A percentile compares a stretch with the other conserved stretches of the same genome.
These are phyloP conservation scores for Phytophthora vignae DNA, from an alignment of 352 stramenopile genomes.

Conservation along the genomic window DNA sequence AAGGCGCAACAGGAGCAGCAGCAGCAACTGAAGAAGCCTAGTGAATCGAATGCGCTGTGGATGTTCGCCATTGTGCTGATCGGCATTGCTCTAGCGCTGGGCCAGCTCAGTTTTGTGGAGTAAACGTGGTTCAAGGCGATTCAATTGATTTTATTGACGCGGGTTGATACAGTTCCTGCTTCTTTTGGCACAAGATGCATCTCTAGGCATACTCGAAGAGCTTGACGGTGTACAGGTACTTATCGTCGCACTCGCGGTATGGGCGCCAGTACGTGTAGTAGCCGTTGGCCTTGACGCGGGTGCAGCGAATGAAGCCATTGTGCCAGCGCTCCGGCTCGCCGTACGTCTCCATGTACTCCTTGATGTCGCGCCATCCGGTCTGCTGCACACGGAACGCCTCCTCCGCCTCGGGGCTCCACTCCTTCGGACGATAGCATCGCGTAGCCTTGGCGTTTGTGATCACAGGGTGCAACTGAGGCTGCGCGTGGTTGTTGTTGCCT, in stretches of 20 bases:
- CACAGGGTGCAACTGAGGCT: slow-evolving; percentile 42
- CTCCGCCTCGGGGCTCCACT: slow-evolving; percentile 75
- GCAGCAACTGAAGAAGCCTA: slow-evolving; percentile 26
- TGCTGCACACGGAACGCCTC: slow-evolving; percentile 83
- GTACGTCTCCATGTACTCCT: slow-evolving; percentile 85
- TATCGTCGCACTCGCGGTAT: slow-evolving; percentile 83
- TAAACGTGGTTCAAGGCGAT: slow-evolving; percentile 12
- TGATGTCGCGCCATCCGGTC: slow-evolving; percentile 76
- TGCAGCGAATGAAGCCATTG: slow-evolving; percentile 83
- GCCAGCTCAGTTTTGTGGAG: slow-evolving; percentile 44
- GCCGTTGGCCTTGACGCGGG: slow-evolving; percentile 81
- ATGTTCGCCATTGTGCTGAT: slow-evolving; percentile 51
- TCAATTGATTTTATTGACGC: slow-evolving; percentile 21
- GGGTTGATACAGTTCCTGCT: slow-evolving; percentile 13
- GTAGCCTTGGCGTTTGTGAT: slow-evolving; percentile 62
- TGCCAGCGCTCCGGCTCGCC: slow-evolving; percentile 76
- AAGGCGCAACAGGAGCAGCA: slow-evolving; percentile 17
- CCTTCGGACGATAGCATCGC: slow-evolving; percentile 70
- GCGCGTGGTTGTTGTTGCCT: slow-evolving; percentile 29
- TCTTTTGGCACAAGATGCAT: neutral
- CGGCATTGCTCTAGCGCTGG: slow-evolving; percentile 41
- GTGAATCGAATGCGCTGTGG: slow-evolving; percentile 35
- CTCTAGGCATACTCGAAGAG: slow-evolving; percentile 75
- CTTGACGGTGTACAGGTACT: slow-evolving; percentile 83
- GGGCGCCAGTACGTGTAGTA: slow-evolving; percentile 87